These are phyloP conservation scores for Hygrophila difformis DNA, from an alignment of 257 asterid genomes.

Conservation along the genomic window DNA sequence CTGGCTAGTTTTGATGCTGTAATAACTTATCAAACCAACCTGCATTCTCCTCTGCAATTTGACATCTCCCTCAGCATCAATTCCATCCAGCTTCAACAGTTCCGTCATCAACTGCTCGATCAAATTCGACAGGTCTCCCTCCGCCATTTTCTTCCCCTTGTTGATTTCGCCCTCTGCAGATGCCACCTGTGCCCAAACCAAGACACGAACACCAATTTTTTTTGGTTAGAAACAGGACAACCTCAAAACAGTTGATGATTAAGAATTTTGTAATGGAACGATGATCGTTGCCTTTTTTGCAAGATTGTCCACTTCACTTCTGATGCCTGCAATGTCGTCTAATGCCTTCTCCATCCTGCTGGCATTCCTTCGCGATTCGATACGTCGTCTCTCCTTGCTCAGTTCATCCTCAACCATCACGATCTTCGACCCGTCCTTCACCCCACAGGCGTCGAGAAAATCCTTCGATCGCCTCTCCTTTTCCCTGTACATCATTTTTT, in stretches of 20 bases:
- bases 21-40: constrained; percentile 17
- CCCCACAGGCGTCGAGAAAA: constrained; percentile 57
- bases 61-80: constrained; percentile 63
- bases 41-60: constrained; percentile 63
- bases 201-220: background rate
- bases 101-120: constrained; percentile 54
- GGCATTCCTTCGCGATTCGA: constrained; percentile 38
- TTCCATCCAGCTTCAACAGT: constrained; percentile 48
- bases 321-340: constrained; percentile 39
- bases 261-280: no score
- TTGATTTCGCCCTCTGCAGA: constrained; percentile 36
- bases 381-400: constrained; percentile 30
- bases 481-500: constrained; percentile 48
- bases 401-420: constrained; percentile 40
- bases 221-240: no score
- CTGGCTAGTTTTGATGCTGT: no score
- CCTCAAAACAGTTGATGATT: no score
- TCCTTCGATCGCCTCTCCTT: constrained; percentile 48
- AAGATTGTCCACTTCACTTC: constrained; percentile 50
- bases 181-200: constrained; percentile 33
- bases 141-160: constrained; percentile 52
- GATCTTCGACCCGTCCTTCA: constrained; percentile 49
- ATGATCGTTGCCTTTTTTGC: constrained; percentile 66
- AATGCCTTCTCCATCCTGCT: constrained; percentile 39
- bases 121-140: constrained; percentile 30